Evolutionary conservation across 495 filamentous ascomycete species (phyloP), one percentile per base, ranked within the genome.

Genomic region (Cercophora scortea): DNA sequence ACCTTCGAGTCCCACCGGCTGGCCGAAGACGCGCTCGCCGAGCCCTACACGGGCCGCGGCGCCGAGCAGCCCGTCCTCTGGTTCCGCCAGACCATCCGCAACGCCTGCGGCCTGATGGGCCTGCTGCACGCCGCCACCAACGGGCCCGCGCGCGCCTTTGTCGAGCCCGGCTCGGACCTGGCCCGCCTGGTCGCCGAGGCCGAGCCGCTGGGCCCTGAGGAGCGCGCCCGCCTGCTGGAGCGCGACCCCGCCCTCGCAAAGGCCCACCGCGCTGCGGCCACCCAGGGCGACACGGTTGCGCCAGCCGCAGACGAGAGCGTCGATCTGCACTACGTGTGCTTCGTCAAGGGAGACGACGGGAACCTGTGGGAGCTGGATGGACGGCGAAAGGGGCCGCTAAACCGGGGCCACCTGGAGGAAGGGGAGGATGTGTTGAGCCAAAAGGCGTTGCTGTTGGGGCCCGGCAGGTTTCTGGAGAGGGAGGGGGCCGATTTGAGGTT

Each of bases 351-450:
- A 1, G 68, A 62, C n/a, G 73, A 71, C 52, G 82, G 82, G 42
- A 75, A 76, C 54, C 63, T 95, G 55, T 95, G 90, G 83, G 90
- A 94, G 77, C 70, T 96, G 54, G 89, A 95, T 73, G 89, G 90
- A 8, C 61, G 83, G 36, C 68, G 87, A 63, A 89, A 85, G 72
- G 83, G 87, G 11, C 83, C 85, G 43, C 63, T 88, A 55, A 70
- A 78, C 54, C 71, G 85, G 48, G 85, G 84, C 0, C 25, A 50
- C 19, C 53, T 89, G 53, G 72, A 15, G 0, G 62, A 60, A 6
- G 73, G 67, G 38, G 86, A 90, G 67, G 86, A 88, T 74, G 81
- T 85, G 52, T 65, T 89, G 53, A 83, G 81, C 67, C 78, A 82
- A 56, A 78, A 71, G 65, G 87, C 84, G 42, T 63, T 89, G 63